Evolutionary conservation across 306 rosid species (phyloP), one percentile per base, ranked within the genome.

Genomic region (Prunus mume): DNA sequence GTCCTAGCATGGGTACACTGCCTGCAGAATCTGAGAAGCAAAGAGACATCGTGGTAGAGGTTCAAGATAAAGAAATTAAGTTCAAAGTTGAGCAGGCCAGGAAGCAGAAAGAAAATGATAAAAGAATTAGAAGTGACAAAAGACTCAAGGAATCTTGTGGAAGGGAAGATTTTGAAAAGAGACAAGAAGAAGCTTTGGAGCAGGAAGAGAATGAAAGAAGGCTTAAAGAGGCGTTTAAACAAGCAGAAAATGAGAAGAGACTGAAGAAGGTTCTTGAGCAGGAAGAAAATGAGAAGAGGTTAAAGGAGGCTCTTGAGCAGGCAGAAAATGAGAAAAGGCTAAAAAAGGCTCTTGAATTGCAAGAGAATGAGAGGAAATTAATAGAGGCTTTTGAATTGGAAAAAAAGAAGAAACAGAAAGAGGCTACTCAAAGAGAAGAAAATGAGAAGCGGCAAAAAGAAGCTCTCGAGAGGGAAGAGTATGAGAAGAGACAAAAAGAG

Each of bases 251-350:
- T 75, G 89, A 79, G 81, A 79, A 74, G 73, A 80, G 27, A 65
- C 78, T 54, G n/a, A 57, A 79, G 18, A 84, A 43, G 78, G 82
- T 64, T 61, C 73, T 43, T 70, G 73, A 30, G 46, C 79, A 80
- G 68, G 74, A 82, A 77, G 88, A 68, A 71, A 79, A 71, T 55
- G 76, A 79, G 72, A 84, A 80, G 54, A 67, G 65, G 69, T 76
- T 58, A 76, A 70, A 32, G 65, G 78, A 79, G 76, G 75, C 74
- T 65, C 77, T 80, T 68, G 86, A 75, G 81, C 79, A 45, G 83
- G 85, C 70, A 72, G 86, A 81, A 71, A 85, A 65, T 74, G 88
- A 72, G 79, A 86, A 69, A 66, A 67, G 83, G 75, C 78, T 52
- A 22, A 30, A 74, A 69, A 78, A 72, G 72, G 86, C 79, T 71